Conservation (phyloP, 371 early-diverging fungal genomes). For the Mucor irregularis region DNA sequence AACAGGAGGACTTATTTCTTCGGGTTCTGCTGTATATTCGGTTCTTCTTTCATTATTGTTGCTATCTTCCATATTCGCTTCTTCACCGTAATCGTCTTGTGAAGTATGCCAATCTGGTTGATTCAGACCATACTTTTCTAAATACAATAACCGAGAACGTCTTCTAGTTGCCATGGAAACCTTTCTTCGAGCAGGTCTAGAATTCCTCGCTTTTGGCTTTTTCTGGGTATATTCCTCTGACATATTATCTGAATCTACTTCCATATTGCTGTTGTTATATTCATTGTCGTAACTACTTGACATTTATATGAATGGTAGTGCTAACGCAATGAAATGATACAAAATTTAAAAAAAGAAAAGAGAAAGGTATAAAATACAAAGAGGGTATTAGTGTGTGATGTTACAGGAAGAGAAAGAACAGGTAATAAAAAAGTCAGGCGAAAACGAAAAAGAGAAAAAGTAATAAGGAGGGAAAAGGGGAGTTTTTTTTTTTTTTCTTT, state of each 20-base stretch:
- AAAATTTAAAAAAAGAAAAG: neutral
- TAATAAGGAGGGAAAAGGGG: neutral
- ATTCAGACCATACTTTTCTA: constrained; percentile 33
- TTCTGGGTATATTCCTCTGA: constrained; percentile 14
- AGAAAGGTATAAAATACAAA: neutral
- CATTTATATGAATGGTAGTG: neutral
- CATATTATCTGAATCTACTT: constrained; percentile 5
- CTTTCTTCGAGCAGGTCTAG: constrained; percentile 1
- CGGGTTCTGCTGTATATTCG: constrained; percentile 13
- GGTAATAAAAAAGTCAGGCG: neutral
- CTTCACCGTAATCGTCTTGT: constrained; percentile 11
- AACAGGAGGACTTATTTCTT: neutral
- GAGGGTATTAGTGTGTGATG: too few species aligned
- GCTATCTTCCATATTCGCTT: neutral
- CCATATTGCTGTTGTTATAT: neutral
- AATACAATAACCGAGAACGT: constrained; percentile 26
- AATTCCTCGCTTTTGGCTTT: neutral
- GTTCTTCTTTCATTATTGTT: neutral
- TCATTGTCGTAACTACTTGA: neutral
- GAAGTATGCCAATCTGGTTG: constrained; percentile 29
- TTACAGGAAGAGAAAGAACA: neutral
- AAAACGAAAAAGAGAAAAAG: neutral
- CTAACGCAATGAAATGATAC: neutral
- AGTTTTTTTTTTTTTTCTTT: too few species aligned
- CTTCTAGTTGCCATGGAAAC: constrained; percentile 23